Percentiles rank a stretch among this genome's conserved stretches.
phyloP scores from a whole-genome alignment of 2,329 filamentous ascomycete species.

The Scleromitrula shiraiana region DNA sequence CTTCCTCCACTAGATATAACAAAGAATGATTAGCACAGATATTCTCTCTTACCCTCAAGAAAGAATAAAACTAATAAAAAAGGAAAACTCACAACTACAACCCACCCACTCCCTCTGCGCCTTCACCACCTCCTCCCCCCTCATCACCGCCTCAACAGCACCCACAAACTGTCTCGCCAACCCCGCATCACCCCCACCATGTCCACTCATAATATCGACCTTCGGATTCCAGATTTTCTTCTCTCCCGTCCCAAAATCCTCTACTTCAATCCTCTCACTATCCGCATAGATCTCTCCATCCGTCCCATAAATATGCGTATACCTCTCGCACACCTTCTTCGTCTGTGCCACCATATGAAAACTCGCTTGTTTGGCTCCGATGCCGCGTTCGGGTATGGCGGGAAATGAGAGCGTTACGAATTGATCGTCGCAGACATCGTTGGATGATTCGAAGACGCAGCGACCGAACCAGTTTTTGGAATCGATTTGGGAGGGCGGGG shows the following conservation, averaged over 20 bases:
- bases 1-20: slow-evolving; percentile 55
- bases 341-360: slow-evolving; percentile 95
- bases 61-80: neutral
- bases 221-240: slow-evolving; percentile 50
- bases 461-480: slow-evolving; percentile 73
- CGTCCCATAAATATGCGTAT: slow-evolving; percentile 79
- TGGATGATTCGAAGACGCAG: slow-evolving; percentile 92
- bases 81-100: slow-evolving; percentile 44
- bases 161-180: slow-evolving; percentile 74
- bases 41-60: no score
- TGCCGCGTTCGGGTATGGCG: slow-evolving; percentile 17
- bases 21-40: neutral
- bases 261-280: slow-evolving; percentile 64
- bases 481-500: slow-evolving; percentile 39
- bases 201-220: slow-evolving; percentile 43
- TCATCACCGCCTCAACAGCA: slow-evolving; percentile 74
- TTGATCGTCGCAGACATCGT: slow-evolving; percentile 91
- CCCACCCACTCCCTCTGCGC: slow-evolving; percentile 73
- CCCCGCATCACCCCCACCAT: slow-evolving; percentile 74
- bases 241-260: slow-evolving; percentile 56
- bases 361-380: slow-evolving; percentile 70
- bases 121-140: slow-evolving; percentile 53
- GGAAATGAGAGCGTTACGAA: slow-evolving; percentile 76
- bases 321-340: slow-evolving; percentile 75
- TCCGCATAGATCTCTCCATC: slow-evolving; percentile 83